Evolutionary conservation across 176 grass and related monocot species (phyloP), one percentile per base, ranked within the genome.

Genomic region (Raddia distichophylla): DNA sequence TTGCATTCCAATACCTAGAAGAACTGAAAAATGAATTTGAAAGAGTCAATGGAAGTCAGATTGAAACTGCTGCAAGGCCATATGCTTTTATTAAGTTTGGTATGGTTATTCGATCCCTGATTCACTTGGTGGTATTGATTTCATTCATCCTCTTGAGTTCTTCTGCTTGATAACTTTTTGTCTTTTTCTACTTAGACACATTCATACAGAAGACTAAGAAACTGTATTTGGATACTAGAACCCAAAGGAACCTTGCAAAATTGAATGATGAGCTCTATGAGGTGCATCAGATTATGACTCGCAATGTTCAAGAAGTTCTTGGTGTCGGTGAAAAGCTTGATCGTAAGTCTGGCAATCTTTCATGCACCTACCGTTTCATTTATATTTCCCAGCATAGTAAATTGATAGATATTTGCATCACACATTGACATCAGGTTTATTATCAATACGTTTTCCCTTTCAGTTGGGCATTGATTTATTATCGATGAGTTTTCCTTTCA

Each of bases 31-130:
- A 93, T 95, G 96, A 95, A 73, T 99, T 99, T 43, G 96, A 93
- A 80, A 93, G 86, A 63, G 93, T 95, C 61, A 99, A 89, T 81
- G 96, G 91, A 33, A 93, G 51, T 67, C 96, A 99, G 83, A 95
- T 95, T 73, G 96, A 99, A 91, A 99, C 93, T 69, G 96, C 91
- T 74, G 93, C 93, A 70, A 94, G 92, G 78, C 92, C 94, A 66
- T 97, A 97, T 87, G 94, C 92, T 75, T 97, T 94, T 84, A 97
- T 94, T 67, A 97, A 97, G 73, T 97, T 97, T 43, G 95, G 95
- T 98, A 92, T 84, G 60, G 3, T 77, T 85, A 13, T 73, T n/a
- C 18, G 17, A 63, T 54, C 7, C 49, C 6, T 63, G 80, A 22
- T 81, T 75, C 35, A 54, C 16, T 34, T 84, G 20, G 9, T 27